phyloP scores from a whole-genome alignment of 108 stramenopile genomes.

The Stephanodiscus minutulus region DNA sequence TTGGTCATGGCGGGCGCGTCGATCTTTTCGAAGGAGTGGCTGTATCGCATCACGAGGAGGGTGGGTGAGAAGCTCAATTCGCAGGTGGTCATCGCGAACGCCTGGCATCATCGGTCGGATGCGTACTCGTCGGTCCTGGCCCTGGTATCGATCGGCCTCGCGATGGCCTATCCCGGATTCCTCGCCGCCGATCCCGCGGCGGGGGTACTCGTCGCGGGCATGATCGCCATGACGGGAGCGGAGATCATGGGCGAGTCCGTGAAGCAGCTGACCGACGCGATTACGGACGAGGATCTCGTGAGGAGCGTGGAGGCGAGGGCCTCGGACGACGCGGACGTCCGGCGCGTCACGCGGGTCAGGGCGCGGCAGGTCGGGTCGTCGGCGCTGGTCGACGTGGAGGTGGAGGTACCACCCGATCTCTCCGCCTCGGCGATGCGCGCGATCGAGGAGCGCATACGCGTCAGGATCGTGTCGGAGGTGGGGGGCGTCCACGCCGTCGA shows the following conservation, averaged over 20 bases:
- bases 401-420: conserved; percentile 51
- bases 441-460: conserved; percentile 66
- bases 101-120: conserved; percentile 97
- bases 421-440: conserved; percentile 69
- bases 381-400: conserved; percentile 66
- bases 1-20: conserved; percentile 82
- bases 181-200: conserved; percentile 88
- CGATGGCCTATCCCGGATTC: conserved; percentile 73
- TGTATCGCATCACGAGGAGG: conserved; percentile 81
- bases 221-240: conserved; percentile 91
- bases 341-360: conserved; percentile 54
- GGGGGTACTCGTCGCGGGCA: conserved; percentile 92
- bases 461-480: conserved; percentile 37
- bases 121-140: conserved; percentile 93
- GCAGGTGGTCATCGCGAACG: conserved; percentile 96
- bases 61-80: conserved; percentile 87
- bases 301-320: conserved; percentile 33
- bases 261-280: conserved; percentile 85
- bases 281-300: conserved; percentile 62
- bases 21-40: conserved; percentile 93
- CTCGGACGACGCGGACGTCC: conserved; percentile 57
- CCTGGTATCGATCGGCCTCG: conserved; percentile 82
- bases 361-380: conserved; percentile 79
- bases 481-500: conserved; percentile 52
- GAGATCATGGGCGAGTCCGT: conserved; percentile 85